Evolutionary conservation across 257 asterid species (phyloP).

Genomic region (Lantana camara): DNA sequence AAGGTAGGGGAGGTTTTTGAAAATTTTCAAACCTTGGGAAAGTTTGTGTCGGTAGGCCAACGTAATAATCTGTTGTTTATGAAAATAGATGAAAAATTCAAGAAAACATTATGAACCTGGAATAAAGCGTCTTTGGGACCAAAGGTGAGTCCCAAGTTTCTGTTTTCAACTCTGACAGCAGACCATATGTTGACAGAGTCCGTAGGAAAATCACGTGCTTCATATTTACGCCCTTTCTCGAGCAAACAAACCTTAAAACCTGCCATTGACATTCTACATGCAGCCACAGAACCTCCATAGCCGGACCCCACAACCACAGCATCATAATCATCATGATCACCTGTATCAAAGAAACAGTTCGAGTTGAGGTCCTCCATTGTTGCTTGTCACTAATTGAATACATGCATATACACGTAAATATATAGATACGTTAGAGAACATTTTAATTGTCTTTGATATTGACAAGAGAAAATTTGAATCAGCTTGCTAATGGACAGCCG

Average conservation of each 20-base stretch:
- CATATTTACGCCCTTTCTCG: conserved; percentile 61
- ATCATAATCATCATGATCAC: conserved; percentile 40
- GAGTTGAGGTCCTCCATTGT: conserved; percentile 27
- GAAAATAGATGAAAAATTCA: no score
- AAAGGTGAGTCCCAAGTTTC: conserved; percentile 33
- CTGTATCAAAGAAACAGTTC: not conserved
- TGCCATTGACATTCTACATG: conserved; percentile 55
- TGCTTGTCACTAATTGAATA: not conserved
- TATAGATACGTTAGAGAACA: not conserved
- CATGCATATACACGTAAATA: not conserved
- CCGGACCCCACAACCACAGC: conserved; percentile 64
- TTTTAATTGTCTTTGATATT: not conserved
- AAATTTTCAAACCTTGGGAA: no score
- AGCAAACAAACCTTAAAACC: conserved; percentile 57
- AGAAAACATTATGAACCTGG: conserved; percentile 53
- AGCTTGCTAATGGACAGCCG: no score
- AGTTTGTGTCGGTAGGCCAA: no score
- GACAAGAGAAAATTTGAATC: no score
- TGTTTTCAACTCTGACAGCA: conserved; percentile 38
- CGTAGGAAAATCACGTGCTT: conserved; percentile 54
- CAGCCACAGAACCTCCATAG: conserved; percentile 67
- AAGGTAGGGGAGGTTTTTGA: no score
- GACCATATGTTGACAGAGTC: conserved; percentile 35
- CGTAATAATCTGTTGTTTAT: no score
- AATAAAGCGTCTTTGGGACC: conserved; percentile 53